Conservation (phyloP, 2,329 filamentous ascomycete species). For the Beauveria sp. region DNA sequence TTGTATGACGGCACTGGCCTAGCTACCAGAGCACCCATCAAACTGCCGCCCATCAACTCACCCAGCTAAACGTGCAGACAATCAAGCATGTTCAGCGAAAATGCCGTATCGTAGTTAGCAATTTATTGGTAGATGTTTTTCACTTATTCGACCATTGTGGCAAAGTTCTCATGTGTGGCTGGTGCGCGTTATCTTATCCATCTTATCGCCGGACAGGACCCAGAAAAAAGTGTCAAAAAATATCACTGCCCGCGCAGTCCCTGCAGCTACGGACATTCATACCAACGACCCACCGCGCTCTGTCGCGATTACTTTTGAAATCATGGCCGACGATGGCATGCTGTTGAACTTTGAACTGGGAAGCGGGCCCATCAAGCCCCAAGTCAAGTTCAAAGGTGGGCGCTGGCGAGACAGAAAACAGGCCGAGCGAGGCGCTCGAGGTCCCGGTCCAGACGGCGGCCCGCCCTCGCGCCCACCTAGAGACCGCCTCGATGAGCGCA, state of each 20-base stretch:
- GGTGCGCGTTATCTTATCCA: slow-evolving; percentile 8
- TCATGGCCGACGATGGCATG: slow-evolving; percentile 92
- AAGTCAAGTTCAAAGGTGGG: slow-evolving; percentile 74
- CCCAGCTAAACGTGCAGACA: no score
- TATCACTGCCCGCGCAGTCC: slow-evolving; percentile 8
- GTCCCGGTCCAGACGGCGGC: slow-evolving; percentile 13
- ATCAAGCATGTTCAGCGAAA: no score
- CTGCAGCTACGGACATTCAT: not conserved
- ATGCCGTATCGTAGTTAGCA: no score
- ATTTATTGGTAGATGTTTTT: not conserved
- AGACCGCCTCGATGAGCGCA: slow-evolving; percentile 20
- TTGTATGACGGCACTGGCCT: not conserved
- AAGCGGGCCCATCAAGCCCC: slow-evolving; percentile 54
- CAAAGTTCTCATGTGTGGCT: not conserved
- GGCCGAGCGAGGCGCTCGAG: slow-evolving; percentile 39
- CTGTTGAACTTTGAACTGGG: slow-evolving; percentile 83
- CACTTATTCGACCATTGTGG: not conserved
- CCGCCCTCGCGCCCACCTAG: slow-evolving; percentile 16
- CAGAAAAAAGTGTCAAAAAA: slow-evolving; percentile 11
- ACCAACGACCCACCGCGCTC: not conserved
- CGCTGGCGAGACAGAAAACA: slow-evolving; percentile 83
- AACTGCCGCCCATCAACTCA: not conserved
- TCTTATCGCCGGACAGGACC: slow-evolving; percentile 5
- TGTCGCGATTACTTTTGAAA: slow-evolving; percentile 5
- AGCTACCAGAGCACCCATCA: not conserved